Conservation (phyloP, 257 asterid genomes). For the Solanum tarapatanum region DNA sequence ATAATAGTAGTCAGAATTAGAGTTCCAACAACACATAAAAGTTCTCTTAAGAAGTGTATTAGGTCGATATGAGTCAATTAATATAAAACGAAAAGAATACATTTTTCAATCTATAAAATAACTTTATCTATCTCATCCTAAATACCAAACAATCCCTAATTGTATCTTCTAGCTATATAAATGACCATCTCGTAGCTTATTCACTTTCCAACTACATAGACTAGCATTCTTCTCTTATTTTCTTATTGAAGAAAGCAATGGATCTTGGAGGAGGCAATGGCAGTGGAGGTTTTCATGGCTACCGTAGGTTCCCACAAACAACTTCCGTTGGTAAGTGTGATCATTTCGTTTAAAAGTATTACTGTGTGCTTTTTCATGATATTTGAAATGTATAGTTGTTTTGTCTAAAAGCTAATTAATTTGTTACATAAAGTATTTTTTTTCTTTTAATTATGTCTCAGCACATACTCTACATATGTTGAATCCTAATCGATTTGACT, state of each 20-base stretch:
- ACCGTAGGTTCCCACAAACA: neutral
- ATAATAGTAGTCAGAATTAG: neutral
- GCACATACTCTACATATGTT: neutral
- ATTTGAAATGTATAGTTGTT: neutral
- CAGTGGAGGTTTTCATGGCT: neutral
- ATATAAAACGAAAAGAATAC: neutral
- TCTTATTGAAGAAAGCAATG: neutral
- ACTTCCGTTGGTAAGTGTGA: neutral
- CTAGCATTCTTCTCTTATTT: neutral
- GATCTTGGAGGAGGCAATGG: neutral
- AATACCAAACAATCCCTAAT: neutral
- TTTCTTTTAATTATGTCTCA: neutral
- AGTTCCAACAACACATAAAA: neutral
- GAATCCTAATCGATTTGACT: neutral
- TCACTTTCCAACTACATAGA: neutral
- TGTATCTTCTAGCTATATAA: neutral
- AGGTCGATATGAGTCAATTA: neutral
- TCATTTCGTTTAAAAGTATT: neutral
- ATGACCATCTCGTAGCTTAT: neutral
- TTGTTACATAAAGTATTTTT: neutral
- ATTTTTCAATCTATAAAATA: too few relatives aligned
- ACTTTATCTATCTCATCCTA: neutral
- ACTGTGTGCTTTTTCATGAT: accelerated
- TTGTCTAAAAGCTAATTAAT: neutral
- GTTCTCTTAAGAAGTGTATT: neutral